Evolutionary conservation across 331 rosid species (phyloP).

Genomic region (Acacia pycnantha): DNA sequence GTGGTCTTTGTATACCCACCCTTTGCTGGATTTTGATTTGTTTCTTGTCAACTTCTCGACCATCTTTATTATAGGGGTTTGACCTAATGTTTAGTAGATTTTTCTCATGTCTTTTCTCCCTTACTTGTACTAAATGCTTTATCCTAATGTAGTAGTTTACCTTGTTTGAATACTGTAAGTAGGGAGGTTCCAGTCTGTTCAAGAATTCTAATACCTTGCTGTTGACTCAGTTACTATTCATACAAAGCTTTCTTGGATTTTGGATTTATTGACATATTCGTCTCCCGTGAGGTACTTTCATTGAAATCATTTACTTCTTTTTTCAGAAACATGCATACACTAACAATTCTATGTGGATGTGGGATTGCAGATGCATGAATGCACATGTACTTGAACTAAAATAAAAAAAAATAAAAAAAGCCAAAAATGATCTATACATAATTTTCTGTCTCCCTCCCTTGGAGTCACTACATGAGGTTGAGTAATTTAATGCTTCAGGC

Average conservation of each 20-base stretch:
- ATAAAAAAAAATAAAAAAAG: too few relatives aligned
- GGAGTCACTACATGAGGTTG: constrained; percentile 3
- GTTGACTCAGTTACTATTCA: constrained; percentile 80
- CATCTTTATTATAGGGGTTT: background rate
- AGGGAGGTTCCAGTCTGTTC: constrained; percentile 18
- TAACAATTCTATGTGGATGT: background rate
- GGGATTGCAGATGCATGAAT: constrained; percentile 1
- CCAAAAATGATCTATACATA: constrained; percentile 1
- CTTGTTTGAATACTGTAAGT: constrained; percentile 11
- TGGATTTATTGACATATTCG: constrained; percentile 85
- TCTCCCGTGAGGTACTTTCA: constrained; percentile 90
- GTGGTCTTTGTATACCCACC: constrained; percentile 19
- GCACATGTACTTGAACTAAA: constrained; percentile 3
- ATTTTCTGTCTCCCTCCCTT: constrained; percentile 4
- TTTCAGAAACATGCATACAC: background rate
- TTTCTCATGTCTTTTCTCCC: constrained; percentile 12
- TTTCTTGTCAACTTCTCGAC: constrained; percentile 9
- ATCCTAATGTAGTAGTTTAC: constrained; percentile 1
- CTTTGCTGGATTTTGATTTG: background rate
- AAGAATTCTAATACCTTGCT: constrained; percentile 31
- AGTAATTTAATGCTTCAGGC: background rate
- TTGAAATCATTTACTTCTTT: background rate
- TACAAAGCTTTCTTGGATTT: constrained; percentile 91
- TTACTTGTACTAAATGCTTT: constrained; percentile 1
- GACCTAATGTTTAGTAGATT: background rate